phyloP scores from a whole-genome alignment of 129 eudicot genomes.

The Tagetes erecta region DNA sequence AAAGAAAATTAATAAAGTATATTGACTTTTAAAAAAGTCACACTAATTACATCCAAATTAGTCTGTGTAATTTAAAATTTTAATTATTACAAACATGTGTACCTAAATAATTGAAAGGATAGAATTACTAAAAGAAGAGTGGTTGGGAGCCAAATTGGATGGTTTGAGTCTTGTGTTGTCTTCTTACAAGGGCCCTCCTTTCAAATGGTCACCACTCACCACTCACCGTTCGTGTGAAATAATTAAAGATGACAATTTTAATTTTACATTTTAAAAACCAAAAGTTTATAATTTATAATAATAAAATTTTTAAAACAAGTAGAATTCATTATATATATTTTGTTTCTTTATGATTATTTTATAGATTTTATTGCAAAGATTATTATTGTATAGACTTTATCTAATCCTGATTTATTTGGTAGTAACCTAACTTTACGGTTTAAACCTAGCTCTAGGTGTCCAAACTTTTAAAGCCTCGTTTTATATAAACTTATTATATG shows the following conservation, averaged over 20 bases:
- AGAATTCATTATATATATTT: background rate
- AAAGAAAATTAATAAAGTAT: background rate
- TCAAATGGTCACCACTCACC: conserved; percentile 13
- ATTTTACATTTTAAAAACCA: background rate
- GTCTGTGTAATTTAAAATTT: conserved; percentile 8
- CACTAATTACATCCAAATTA: background rate
- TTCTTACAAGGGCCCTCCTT: conserved; percentile 25
- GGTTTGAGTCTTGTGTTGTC: conserved; percentile 31
- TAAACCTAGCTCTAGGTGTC: too few species aligned
- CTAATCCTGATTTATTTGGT: too few species aligned
- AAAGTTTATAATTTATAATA: background rate
- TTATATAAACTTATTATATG: too few species aligned
- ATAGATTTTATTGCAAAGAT: too few species aligned
- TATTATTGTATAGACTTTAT: too few species aligned
- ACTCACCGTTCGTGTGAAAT: conserved; percentile 17
- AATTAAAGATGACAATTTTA: background rate
- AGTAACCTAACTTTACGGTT: too few species aligned
- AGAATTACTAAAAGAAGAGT: conserved; percentile 19
- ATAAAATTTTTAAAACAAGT: background rate
- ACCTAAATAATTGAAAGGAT: conserved; percentile 30
- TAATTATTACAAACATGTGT: conserved; percentile 14
- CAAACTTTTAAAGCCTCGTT: too few species aligned
- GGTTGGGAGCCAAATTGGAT: conserved; percentile 37
- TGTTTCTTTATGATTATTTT: background rate
- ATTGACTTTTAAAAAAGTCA: background rate